A percentile compares a stretch with the other conserved stretches of the same genome.
Conservation (phyloP, 1,284 basidiomycete genomes). For the Rhodofomes roseus region DNA sequence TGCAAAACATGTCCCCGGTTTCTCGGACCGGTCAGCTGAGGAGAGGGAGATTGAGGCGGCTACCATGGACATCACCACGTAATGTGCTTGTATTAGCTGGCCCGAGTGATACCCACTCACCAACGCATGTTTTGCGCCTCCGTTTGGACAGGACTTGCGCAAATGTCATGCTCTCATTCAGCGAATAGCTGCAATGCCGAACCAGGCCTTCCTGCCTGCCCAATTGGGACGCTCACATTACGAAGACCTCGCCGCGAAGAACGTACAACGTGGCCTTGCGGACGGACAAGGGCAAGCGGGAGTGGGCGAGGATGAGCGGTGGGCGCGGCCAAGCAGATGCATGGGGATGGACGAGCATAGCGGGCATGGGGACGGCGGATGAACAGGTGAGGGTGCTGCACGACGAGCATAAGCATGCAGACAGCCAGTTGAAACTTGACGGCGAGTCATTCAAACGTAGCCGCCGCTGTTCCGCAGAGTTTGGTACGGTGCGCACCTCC, state of each 20-base stretch:
- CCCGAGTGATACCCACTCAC: slow-evolving; percentile 11
- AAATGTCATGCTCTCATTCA: slow-evolving; percentile 79
- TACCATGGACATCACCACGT: slow-evolving; percentile 87
- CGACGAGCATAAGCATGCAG: too few species aligned
- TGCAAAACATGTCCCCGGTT: slow-evolving; percentile 95
- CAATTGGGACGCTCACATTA: slow-evolving; percentile 47
- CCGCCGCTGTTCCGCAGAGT: too few species aligned
- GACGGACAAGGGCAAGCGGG: too few species aligned
- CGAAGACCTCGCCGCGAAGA: slow-evolving; percentile 78
- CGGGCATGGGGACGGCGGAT: too few species aligned
- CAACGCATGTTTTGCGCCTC: slow-evolving; percentile 1
- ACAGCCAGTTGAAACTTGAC: too few species aligned
- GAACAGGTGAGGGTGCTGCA: too few species aligned
- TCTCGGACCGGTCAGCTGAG: slow-evolving; percentile 90
- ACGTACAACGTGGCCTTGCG: slow-evolving; percentile 95
- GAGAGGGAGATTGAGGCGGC: slow-evolving; percentile 91
- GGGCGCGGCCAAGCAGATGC: too few species aligned
- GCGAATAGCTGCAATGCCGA: slow-evolving; percentile 49
- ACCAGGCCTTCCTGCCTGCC: slow-evolving; percentile 42
- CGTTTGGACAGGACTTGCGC: slow-evolving; percentile 70
- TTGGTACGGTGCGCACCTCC: too few species aligned
- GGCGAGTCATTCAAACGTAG: too few species aligned
- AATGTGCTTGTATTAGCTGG: slow-evolving; percentile 7
- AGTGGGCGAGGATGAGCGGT: too few species aligned
- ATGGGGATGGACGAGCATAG: too few species aligned